phyloP scores from a whole-genome alignment of 2,329 filamentous ascomycete species.

The Xylariaceae sp. region DNA sequence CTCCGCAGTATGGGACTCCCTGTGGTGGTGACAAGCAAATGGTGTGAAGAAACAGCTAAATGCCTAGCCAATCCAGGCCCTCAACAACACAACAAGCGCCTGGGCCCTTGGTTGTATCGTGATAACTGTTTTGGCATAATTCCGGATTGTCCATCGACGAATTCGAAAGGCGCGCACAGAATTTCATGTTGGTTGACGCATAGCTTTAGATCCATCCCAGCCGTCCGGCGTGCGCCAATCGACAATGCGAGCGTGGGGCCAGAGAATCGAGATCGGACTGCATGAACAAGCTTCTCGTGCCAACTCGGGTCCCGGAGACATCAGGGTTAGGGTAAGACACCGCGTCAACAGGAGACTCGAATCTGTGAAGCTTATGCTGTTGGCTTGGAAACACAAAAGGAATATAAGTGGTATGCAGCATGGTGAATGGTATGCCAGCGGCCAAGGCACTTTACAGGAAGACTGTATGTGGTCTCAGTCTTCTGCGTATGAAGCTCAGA shows the following conservation, averaged over 20 bases:
- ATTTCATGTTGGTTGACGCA: conserved; percentile 2
- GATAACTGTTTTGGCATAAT: conserved; percentile 22
- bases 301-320: conserved; percentile 24
- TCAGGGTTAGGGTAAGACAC: conserved; percentile 19
- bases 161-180: conserved; percentile 17
- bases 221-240: conserved; percentile 30
- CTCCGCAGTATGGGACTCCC: conserved; percentile 1
- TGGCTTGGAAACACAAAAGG: conserved; percentile 6
- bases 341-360: conserved; percentile 30
- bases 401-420: not conserved
- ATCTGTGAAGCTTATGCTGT: conserved; percentile 20
- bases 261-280: conserved; percentile 36
- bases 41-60: conserved; percentile 1
- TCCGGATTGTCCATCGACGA: conserved; percentile 11
- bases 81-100: conserved; percentile 2
- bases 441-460: no score
- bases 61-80: not conserved
- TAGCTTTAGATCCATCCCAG: conserved; percentile 33
- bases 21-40: no score
- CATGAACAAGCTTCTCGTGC: conserved; percentile 30
- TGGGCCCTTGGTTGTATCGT: conserved; percentile 22
- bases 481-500: no score
- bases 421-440: no score
- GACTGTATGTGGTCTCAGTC: no score
- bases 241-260: conserved; percentile 33